phyloP scores from a whole-genome alignment of 2,329 filamentous ascomycete species.

The Fusarium tjaetaba region DNA sequence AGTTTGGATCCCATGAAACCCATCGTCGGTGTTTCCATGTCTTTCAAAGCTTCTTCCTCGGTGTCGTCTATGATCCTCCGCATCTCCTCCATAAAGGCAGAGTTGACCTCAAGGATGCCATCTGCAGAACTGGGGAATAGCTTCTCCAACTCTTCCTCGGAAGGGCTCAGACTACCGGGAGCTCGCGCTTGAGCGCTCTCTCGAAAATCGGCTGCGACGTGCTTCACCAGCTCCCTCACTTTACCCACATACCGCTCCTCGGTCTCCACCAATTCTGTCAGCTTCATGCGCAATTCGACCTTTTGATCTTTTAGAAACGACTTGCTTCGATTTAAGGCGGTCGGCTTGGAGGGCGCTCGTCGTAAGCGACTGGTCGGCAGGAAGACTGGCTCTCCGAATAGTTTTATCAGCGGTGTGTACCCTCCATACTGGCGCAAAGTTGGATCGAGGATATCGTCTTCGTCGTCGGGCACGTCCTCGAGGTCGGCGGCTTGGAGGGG shows the following conservation, averaged over 20 bases:
- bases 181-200: slow-evolving; percentile 70
- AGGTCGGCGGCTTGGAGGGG: slow-evolving; percentile 68
- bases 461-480: slow-evolving; percentile 68
- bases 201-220: slow-evolving; percentile 83
- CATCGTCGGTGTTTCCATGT: slow-evolving; percentile 71
- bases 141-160: slow-evolving; percentile 75
- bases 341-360: slow-evolving; percentile 87
- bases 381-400: slow-evolving; percentile 86
- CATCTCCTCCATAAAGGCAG: slow-evolving; percentile 80
- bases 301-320: slow-evolving; percentile 85
- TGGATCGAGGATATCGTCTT: slow-evolving; percentile 73
- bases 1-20: slow-evolving; percentile 54
- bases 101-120: slow-evolving; percentile 83
- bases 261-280: slow-evolving; percentile 90
- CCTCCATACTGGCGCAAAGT: slow-evolving; percentile 76
- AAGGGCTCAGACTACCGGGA: slow-evolving; percentile 74
- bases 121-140: slow-evolving; percentile 86
- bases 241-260: slow-evolving; percentile 95
- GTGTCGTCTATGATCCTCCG: slow-evolving; percentile 82
- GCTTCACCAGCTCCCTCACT: slow-evolving; percentile 82
- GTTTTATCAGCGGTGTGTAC: slow-evolving; percentile 79
- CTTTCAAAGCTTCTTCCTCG: slow-evolving; percentile 80
- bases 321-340: slow-evolving; percentile 79
- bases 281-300: slow-evolving; percentile 83
- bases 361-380: slow-evolving; percentile 85